Evolutionary conservation across 2,329 filamentous ascomycete genomes (phyloP), one percentile per base, ranked within the genome.

Genomic region (Colletotrichum navitas): DNA sequence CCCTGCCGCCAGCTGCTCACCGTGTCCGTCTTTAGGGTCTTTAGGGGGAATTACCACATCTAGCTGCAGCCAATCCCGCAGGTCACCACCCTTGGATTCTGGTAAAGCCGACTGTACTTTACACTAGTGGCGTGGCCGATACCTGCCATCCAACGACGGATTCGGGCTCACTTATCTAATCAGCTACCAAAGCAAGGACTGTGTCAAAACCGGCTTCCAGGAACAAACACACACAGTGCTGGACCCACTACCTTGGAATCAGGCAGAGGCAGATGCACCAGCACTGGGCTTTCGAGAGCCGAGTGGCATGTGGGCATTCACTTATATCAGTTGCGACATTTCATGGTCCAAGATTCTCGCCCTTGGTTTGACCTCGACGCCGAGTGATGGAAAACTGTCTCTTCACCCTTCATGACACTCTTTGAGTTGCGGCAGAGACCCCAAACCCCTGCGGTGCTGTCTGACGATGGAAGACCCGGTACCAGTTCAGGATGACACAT

Each of bases 391-490:
- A 18, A 41, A 49, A 45, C 14, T 47, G 58, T 54, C 54, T 34
- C 39, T 18, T 47, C 29, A n/a, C 18, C 36, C 43, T 67, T 58
- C 41, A 58, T 68, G 68, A 68, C 36, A 47, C 41, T 55, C 47
- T 51, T 36, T 63, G 68, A 71, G 58, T 36, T 45, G 58, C 43
- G 49, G 64, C 34, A 62, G 34, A 68, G 60, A 49, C 21, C 58
- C 65, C 11, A 39, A 49, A 41, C 29, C 51, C 64, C 14, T 58
- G 64, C 51, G 56, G 64, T 58, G 51, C 51, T 54, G 56, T 62
- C 63, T 62, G 56, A 65, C 63, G 73, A 77, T 77, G 76, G 75
- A 76, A 68, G 75, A 76, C 65, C 68, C 74, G 61, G 73, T 74
- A 62, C 51, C 72, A 65, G 74, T 73, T 61, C 72, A 74, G 65